Percentiles rank a stretch among this genome's conserved stretches.
Conservation (phyloP, 2,329 filamentous ascomycete species). For the Alternaria ethzedia region DNA sequence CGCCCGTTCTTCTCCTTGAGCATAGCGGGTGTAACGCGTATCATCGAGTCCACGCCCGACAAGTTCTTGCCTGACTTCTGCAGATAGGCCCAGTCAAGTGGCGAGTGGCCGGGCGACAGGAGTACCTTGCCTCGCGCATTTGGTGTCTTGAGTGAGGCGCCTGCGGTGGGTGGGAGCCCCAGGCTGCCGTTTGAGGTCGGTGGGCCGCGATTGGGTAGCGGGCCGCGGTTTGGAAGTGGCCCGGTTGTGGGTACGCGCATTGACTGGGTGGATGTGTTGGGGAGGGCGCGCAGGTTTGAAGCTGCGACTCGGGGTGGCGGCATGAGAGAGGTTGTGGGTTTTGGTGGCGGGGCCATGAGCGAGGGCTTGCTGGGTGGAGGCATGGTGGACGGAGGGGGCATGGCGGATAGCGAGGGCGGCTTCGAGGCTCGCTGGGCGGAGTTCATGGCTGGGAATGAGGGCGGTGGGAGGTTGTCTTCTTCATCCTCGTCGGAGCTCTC, state of each 20-base stretch:
- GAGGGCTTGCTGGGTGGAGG: constrained; percentile 25
- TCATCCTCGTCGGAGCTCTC: constrained; percentile 39
- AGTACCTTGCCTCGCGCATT: constrained; percentile 69
- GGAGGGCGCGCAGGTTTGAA: constrained; percentile 45
- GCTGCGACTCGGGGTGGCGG: constrained; percentile 46
- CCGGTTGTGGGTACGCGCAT: constrained; percentile 54
- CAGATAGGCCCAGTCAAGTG: constrained; percentile 92
- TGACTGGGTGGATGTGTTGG: constrained; percentile 28
- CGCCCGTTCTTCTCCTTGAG: constrained; percentile 80
- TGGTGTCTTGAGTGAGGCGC: constrained; percentile 44
- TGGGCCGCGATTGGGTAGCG: constrained; percentile 50
- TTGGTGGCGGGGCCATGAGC: constrained; percentile 47
- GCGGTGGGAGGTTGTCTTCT: constrained; percentile 46
- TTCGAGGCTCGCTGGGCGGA: constrained; percentile 53
- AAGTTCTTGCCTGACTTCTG: constrained; percentile 69
- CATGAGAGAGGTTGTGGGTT: constrained; percentile 39
- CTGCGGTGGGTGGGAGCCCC: constrained; percentile 36
- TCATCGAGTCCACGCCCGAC: constrained; percentile 58
- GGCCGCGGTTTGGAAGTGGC: constrained; percentile 56
- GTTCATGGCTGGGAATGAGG: constrained; percentile 55
- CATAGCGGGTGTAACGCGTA: constrained; percentile 82
- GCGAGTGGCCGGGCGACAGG: constrained; percentile 88
- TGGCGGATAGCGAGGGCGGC: constrained; percentile 13
- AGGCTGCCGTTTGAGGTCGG: constrained; percentile 52
- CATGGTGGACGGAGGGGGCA: constrained; percentile 21